A percentile compares a stretch with the other conserved stretches of the same genome.
These are phyloP conservation scores for Lactifluus subvellereus DNA, from an alignment of 768 basidiomycete genomes.

Conservation along the genomic window DNA sequence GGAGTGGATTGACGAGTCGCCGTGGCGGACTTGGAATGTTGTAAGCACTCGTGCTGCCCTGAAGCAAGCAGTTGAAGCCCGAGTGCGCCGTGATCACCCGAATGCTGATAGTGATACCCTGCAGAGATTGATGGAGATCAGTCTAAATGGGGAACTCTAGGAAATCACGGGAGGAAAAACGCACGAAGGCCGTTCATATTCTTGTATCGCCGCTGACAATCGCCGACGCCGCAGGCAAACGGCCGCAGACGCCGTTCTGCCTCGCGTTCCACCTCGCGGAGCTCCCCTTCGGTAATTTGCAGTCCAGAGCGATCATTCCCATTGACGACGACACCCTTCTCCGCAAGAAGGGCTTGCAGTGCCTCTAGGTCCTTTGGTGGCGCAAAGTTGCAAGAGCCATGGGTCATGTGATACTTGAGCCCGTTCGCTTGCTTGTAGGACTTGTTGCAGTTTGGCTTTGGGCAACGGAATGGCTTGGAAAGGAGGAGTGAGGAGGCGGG, in stretches of 20 bases:
- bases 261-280: slow-evolving; percentile 72
- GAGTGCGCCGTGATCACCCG: slow-evolving; percentile 88
- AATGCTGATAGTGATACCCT: slow-evolving; percentile 93
- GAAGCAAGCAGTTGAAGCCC: slow-evolving; percentile 80
- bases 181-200: slow-evolving; percentile 92
- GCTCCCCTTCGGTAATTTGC: slow-evolving; percentile 49
- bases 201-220: slow-evolving; percentile 86
- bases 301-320: slow-evolving; percentile 33
- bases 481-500: slow-evolving; percentile 57
- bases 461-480: slow-evolving; percentile 87
- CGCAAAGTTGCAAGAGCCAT: slow-evolving; percentile 89
- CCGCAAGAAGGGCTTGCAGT: slow-evolving; percentile 63
- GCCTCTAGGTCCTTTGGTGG: slow-evolving; percentile 82
- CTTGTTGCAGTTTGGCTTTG: slow-evolving; percentile 94
- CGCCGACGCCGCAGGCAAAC: slow-evolving; percentile 85
- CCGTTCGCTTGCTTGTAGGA: slow-evolving; percentile 94
- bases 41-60: slow-evolving; percentile 57
- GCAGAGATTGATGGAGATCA: background rate
- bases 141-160: slow-evolving; percentile 6
- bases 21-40: slow-evolving; percentile 27
- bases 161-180: slow-evolving; percentile 18
- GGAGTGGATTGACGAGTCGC: slow-evolving; percentile 21
- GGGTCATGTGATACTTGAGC: slow-evolving; percentile 90
- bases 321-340: slow-evolving; percentile 33
- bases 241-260: slow-evolving; percentile 78